Percentiles rank a stretch among this genome's conserved stretches.
phyloP scores from a whole-genome alignment of 2,329 filamentous ascomycete species.

The Capronia americana region DNA sequence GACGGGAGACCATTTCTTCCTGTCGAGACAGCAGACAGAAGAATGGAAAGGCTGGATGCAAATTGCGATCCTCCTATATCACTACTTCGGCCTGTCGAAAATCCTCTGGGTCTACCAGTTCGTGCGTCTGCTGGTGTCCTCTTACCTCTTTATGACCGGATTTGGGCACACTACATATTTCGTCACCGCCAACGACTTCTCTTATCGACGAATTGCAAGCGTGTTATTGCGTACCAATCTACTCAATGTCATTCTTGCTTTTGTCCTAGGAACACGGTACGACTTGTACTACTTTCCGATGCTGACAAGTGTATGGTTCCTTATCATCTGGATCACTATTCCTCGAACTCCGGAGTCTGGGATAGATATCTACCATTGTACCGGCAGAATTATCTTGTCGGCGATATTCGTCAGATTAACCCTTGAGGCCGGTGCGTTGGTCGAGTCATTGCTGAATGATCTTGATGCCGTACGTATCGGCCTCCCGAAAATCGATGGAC shows the following conservation, averaged over 20 bases:
- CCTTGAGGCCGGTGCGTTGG: conserved; percentile 46
- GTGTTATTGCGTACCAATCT: conserved; percentile 66
- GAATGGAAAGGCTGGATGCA: conserved; percentile 74
- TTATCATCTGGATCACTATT: conserved; percentile 63
- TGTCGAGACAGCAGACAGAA: conserved; percentile 64
- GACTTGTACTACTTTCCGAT: conserved; percentile 66
- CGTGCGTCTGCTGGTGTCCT: conserved; percentile 60
- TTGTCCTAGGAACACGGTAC: conserved; percentile 64
- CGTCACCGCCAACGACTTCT: conserved; percentile 63
- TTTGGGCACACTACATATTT: conserved; percentile 69
- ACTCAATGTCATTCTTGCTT: conserved; percentile 60
- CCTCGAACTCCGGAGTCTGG: conserved; percentile 53
- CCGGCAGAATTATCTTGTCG: conserved; percentile 58
- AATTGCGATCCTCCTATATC: conserved; percentile 61
- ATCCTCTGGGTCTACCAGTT: conserved; percentile 61
- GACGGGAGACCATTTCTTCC: conserved; percentile 43
- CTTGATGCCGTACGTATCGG: conserved; percentile 47
- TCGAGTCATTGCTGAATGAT: conserved; percentile 51
- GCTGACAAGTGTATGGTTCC: conserved; percentile 67
- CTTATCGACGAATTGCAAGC: conserved; percentile 57
- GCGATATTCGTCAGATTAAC: conserved; percentile 45
- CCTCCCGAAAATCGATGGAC: conserved; percentile 26
- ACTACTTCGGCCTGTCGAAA: conserved; percentile 62
- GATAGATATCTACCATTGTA: conserved; percentile 50
- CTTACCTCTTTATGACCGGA: conserved; percentile 68